Conservation (phyloP, 345 rosid genomes). For the Anastatica hierochuntica region DNA sequence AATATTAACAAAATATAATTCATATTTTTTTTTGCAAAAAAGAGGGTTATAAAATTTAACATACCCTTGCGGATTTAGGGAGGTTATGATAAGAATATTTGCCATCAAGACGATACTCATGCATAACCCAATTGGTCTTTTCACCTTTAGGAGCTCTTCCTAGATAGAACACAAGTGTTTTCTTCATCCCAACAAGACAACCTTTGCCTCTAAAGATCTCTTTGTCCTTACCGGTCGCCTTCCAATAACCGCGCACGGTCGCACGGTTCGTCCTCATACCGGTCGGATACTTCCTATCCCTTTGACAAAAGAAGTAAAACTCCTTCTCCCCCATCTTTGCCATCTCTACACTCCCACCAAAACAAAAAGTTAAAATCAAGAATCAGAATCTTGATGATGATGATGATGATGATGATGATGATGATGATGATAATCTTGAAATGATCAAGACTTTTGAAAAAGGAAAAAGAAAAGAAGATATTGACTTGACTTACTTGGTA, state of each 20-base stretch:
- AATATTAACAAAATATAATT: neutral
- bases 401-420: neutral
- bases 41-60: neutral
- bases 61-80: conserved; percentile 61
- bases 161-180: conserved; percentile 89
- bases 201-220: conserved; percentile 63
- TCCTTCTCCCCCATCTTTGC: conserved; percentile 98
- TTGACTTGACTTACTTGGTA: conserved; percentile 58
- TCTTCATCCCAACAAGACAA: conserved; percentile 92
- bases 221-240: conserved; percentile 93
- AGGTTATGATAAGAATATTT: conserved; percentile 60
- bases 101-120: conserved; percentile 88
- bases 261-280: conserved; percentile 97
- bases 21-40: neutral
- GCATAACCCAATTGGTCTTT: conserved; percentile 95
- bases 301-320: conserved; percentile 88
- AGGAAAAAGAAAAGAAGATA: no score
- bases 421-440: no score
- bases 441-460: no score
- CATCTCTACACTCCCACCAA: conserved; percentile 35
- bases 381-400: conserved; percentile 7
- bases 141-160: conserved; percentile 99
- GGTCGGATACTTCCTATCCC: conserved; percentile 92
- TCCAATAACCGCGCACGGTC: conserved; percentile 88
- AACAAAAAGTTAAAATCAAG: neutral